Evolutionary conservation across 23 red algal species (phyloP).

Genomic region (Agarophyton chilense): DNA sequence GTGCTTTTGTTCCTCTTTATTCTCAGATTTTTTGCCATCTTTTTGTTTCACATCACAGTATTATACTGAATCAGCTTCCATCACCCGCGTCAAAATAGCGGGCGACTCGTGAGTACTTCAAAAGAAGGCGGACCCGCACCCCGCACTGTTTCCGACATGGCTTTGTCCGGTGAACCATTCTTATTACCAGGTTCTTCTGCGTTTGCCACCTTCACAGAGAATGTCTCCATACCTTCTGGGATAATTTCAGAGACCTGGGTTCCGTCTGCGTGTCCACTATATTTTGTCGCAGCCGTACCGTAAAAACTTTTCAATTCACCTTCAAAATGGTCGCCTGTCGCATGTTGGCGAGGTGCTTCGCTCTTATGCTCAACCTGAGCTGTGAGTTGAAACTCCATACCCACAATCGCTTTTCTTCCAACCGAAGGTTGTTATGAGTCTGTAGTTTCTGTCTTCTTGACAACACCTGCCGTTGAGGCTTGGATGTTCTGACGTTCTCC

Average conservation of each 20-base stretch:
- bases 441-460: background rate
- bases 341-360: too few relatives aligned
- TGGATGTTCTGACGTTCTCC: background rate
- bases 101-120: background rate
- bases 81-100: background rate
- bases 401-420: background rate
- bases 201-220: background rate
- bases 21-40: background rate
- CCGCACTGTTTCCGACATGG: background rate
- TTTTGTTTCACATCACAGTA: background rate
- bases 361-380: too few relatives aligned
- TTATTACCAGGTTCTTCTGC: background rate
- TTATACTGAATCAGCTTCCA: background rate
- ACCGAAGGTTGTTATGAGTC: background rate
- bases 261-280: background rate
- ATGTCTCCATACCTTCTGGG: background rate
- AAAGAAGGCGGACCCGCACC: background rate
- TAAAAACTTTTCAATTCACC: too few relatives aligned
- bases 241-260: background rate
- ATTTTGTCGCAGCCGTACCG: too few relatives aligned
- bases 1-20: background rate
- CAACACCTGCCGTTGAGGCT: background rate
- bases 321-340: too few relatives aligned
- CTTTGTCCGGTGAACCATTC: background rate
- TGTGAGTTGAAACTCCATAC: too few relatives aligned